Evolutionary conservation across 2,329 filamentous ascomycete species (phyloP), one percentile per base, ranked within the genome.

Genomic region (Alternaria infectoria): DNA sequence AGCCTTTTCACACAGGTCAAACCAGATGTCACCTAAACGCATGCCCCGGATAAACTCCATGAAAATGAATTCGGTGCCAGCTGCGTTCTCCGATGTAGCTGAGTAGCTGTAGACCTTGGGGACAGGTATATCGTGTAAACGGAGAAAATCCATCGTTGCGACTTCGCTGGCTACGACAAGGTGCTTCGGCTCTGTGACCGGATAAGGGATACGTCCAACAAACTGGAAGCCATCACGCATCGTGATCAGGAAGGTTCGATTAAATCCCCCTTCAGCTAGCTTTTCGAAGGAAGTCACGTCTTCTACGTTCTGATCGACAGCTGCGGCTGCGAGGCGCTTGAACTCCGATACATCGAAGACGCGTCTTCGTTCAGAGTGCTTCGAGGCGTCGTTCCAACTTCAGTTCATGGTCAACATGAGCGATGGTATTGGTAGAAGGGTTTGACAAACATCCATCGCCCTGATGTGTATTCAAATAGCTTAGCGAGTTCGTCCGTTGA

Each of bases 51-150:
- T 50, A n/a, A 74, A 73, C 61, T 81, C 80, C 64, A 82, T 74
- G 6, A 82, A 69, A 19, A 83, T 69, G 26, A 80, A 82, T 69
- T 82, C 80, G 3, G 76, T 74, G 0, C 79, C 76, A 56, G 80
- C 76, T 9, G 78, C 62, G 64, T 83, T 83, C 17, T 79, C 68
- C 5, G 56, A 57, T 25, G 73, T 75, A 30, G 75, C 46, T 9
- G 76, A 79, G 66, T 80, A 81, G 19, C 66, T 62, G 54, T 77
- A 75, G 17, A 82, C 69, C 56, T 76, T 69, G 1, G 80, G 80
- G 12, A 83, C 75, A 6, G 79, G 80, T 28, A 81, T 59, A 6
- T 70, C 67, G 57, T 80, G 63, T 2, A 66, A 68, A 21, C 65
- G 71, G 23, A 82, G 69, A 55, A 78, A 73, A 8, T 74, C 70